Evolutionary conservation across 202 grass and related monocot species (phyloP).

Genomic region (Musa balbisiana): DNA sequence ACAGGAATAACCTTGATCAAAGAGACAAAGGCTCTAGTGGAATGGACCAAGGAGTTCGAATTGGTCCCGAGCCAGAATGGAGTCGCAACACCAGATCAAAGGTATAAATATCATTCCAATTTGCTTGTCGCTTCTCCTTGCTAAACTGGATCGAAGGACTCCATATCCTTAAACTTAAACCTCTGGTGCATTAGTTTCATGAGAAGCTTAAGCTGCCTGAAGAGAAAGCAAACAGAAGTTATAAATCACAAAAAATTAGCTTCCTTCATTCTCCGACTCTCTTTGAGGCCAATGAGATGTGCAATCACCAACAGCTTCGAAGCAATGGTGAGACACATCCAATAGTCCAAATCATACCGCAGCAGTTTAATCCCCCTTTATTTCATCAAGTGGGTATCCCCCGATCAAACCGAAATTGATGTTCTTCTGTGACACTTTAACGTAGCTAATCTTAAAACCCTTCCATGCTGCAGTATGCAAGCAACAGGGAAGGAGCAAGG

Average conservation of each 20-base stretch:
- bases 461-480: slow-evolving; percentile 32
- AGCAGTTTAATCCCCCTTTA: background rate
- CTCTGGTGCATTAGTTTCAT: background rate
- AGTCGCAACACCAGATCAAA: slow-evolving; percentile 7
- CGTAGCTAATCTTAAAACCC: too few relatives aligned
- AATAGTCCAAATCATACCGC: slow-evolving; percentile 36
- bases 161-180: background rate
- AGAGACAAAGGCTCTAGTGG: background rate
- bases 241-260: slow-evolving; percentile 7
- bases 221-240: background rate
- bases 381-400: slow-evolving; percentile 18
- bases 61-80: slow-evolving; percentile 1
- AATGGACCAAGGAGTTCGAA: background rate
- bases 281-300: background rate
- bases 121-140: background rate
- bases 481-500: slow-evolving; percentile 5
- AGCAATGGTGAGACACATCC: background rate
- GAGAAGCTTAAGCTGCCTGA: slow-evolving; percentile 33
- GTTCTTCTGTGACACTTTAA: background rate
- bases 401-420: background rate
- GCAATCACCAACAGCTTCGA: background rate
- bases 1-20: slow-evolving; percentile 5
- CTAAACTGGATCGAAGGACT: background rate
- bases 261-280: slow-evolving; percentile 17
- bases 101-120: slow-evolving; percentile 14